Evolutionary conservation across 108 stramenopile genomes (phyloP).

Genomic region (Skeletonema potamos): DNA sequence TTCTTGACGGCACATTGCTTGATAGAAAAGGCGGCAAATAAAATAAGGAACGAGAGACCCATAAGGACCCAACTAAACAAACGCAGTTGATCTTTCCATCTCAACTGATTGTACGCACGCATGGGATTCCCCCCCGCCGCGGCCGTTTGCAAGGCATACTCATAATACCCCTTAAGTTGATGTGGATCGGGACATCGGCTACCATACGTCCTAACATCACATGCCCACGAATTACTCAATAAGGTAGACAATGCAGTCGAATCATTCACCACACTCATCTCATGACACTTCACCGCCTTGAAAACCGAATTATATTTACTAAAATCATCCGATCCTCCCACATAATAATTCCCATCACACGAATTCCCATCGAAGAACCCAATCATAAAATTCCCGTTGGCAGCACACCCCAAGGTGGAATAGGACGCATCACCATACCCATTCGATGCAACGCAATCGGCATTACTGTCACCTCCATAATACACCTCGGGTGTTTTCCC

Average conservation of each 20-base stretch:
- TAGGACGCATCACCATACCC: conserved; percentile 21
- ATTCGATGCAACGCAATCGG: background rate
- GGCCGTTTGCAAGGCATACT: conserved; percentile 8
- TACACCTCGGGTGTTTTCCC: conserved; percentile 6
- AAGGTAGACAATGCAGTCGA: conserved; percentile 14
- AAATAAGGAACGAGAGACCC: background rate
- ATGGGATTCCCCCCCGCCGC: conserved; percentile 1
- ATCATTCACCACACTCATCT: background rate
- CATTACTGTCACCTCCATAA: background rate
- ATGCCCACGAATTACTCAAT: conserved; percentile 28
- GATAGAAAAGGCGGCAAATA: background rate
- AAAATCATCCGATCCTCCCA: conserved; percentile 14
- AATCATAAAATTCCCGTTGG: conserved; percentile 33
- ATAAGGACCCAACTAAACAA: background rate
- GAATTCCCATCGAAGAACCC: conserved; percentile 27
- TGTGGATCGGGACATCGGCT: conserved; percentile 61
- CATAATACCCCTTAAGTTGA: conserved; percentile 30
- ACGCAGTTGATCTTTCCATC: background rate
- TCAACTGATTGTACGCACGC: background rate
- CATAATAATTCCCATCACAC: conserved; percentile 46
- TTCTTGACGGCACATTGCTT: background rate
- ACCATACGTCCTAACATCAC: conserved; percentile 50
- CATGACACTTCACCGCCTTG: conserved; percentile 1
- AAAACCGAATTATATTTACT: conserved; percentile 31
- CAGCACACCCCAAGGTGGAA: conserved; percentile 41